Evolutionary conservation across 2,329 filamentous ascomycete species (phyloP).

Genomic region (Raffaelea deltoideospora): DNA sequence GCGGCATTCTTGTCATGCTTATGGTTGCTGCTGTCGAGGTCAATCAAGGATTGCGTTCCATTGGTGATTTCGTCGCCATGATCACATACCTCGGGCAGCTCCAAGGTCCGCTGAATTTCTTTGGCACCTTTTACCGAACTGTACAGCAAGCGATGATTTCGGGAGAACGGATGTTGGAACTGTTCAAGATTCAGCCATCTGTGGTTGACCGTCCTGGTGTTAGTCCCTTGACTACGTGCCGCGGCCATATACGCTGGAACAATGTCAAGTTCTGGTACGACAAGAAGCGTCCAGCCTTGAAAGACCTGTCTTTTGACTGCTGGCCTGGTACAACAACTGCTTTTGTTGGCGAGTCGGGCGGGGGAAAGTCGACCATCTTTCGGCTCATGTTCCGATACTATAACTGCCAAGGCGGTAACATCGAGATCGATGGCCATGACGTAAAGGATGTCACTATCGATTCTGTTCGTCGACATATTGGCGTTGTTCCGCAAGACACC

Average conservation of each 20-base stretch:
- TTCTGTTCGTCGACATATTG: conserved; percentile 80
- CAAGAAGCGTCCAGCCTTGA: conserved; percentile 66
- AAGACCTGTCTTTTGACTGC: conserved; percentile 73
- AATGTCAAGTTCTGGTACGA: conserved; percentile 89
- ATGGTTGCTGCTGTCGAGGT: conserved; percentile 68
- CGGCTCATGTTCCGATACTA: conserved; percentile 94
- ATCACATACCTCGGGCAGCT: conserved; percentile 68
- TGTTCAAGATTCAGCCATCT: conserved; percentile 92
- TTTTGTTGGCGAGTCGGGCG: conserved; percentile 89
- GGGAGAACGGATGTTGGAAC: conserved; percentile 81
- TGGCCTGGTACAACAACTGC: conserved; percentile 84
- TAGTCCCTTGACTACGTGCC: conserved; percentile 47
- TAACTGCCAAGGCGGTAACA: conserved; percentile 64
- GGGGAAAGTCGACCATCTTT: conserved; percentile 94
- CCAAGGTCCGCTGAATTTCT: conserved; percentile 70
- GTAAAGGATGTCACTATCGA: conserved; percentile 82
- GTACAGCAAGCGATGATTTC: conserved; percentile 97
- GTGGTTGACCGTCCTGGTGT: conserved; percentile 65
- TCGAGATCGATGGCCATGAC: conserved; percentile 71
- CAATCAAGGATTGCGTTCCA: conserved; percentile 44
- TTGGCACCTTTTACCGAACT: conserved; percentile 88
- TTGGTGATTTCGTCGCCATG: conserved; percentile 59
- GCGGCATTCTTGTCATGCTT: conserved; percentile 56
- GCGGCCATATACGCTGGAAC: conserved; percentile 73
- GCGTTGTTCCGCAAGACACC: conserved; percentile 93